A percentile compares a stretch with the other conserved stretches of the same genome.
These are phyloP conservation scores for Cyphellophora attinorum DNA, from an alignment of 2,329 filamentous ascomycete species.

Conservation along the genomic window DNA sequence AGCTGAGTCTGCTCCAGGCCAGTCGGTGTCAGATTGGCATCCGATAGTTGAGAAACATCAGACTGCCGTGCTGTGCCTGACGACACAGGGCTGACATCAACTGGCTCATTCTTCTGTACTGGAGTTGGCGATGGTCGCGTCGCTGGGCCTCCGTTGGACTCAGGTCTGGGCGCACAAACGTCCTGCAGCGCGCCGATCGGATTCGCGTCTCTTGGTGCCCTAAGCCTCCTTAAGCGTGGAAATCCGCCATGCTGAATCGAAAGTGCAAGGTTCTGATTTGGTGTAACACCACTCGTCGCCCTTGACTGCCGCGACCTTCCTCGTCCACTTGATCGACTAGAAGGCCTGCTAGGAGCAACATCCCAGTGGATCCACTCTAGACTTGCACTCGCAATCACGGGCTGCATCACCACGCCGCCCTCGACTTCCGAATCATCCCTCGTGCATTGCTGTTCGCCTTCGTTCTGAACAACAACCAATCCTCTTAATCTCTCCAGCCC, in stretches of 20 bases:
- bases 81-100: too few species aligned
- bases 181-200: slow-evolving; percentile 33
- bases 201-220: slow-evolving; percentile 34
- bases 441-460: slow-evolving; percentile 27
- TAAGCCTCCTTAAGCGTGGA: slow-evolving; percentile 28
- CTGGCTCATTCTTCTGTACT: too few species aligned
- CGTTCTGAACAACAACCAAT: slow-evolving; percentile 43
- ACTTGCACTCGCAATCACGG: slow-evolving; percentile 38
- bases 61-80: too few species aligned
- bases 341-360: not conserved
- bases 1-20: too few species aligned
- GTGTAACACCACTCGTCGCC: slow-evolving; percentile 2
- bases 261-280: slow-evolving; percentile 14
- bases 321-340: not conserved
- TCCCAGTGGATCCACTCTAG: slow-evolving; percentile 51
- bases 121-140: not conserved
- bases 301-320: not conserved
- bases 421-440: too few species aligned
- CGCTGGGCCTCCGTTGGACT: slow-evolving; percentile 5
- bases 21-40: too few species aligned
- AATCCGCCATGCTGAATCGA: slow-evolving; percentile 32
- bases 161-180: slow-evolving; percentile 30
- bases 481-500: slow-evolving; percentile 35
- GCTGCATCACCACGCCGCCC: slow-evolving; percentile 38
- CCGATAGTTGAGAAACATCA: too few species aligned